These are phyloP conservation scores for Dorcoceras hygrometricum DNA, from an alignment of 257 asterid genomes.

Conservation along the genomic window DNA sequence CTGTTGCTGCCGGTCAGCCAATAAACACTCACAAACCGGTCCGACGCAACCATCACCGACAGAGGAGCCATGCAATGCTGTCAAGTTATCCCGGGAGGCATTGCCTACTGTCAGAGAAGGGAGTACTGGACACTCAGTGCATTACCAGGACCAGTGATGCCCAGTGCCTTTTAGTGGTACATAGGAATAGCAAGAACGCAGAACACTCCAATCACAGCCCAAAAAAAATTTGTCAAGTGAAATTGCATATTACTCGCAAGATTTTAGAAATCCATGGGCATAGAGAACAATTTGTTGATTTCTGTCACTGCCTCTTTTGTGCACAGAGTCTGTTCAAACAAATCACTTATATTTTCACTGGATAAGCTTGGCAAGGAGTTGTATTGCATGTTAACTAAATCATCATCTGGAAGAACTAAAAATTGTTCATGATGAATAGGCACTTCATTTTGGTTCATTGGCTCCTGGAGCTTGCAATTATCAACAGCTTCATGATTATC, in stretches of 20 bases:
- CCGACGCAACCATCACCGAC: conserved; percentile 29
- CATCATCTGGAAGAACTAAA: neutral
- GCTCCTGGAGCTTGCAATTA: neutral
- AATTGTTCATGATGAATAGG: conserved; percentile 14
- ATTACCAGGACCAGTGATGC: conserved; percentile 24
- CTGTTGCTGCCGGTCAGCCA: conserved; percentile 37
- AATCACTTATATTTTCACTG: conserved; percentile 19
- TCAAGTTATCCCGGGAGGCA: conserved; percentile 70
- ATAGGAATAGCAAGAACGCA: neutral
- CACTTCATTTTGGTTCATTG: conserved; percentile 18
- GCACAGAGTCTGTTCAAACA: conserved; percentile 63
- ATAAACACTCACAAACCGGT: conserved; percentile 26
- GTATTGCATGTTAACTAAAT: neutral
- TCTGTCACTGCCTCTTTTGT: conserved; percentile 90
- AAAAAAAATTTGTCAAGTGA: neutral
- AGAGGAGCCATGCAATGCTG: conserved; percentile 25
- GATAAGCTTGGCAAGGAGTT: conserved; percentile 26
- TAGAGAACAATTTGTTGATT: conserved; percentile 78
- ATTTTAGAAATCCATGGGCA: conserved; percentile 79
- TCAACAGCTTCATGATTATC: conserved; percentile 9
- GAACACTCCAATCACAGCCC: neutral
- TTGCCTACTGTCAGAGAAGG: conserved; percentile 80
- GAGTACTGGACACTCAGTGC: conserved; percentile 53
- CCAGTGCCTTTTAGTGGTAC: neutral
- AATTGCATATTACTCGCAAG: conserved; percentile 27